phyloP scores from a whole-genome alignment of 108 stramenopile genomes.

The Fistulifera solaris region DNA sequence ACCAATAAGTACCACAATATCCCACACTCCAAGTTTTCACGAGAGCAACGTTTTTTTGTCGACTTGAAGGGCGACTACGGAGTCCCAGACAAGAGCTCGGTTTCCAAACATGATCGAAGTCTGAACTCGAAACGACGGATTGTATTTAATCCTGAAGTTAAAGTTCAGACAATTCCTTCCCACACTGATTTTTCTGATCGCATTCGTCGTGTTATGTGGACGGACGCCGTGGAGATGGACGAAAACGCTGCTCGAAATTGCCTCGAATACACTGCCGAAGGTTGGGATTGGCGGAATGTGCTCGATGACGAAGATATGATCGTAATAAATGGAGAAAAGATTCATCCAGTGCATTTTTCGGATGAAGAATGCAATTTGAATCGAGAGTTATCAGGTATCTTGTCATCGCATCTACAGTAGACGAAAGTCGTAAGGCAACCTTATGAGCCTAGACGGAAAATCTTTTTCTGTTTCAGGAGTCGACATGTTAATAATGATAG shows the following conservation, averaged over 20 bases:
- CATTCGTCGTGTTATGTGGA: conserved; percentile 27
- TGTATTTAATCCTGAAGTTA: conserved; percentile 23
- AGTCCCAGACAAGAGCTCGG: too few relatives aligned
- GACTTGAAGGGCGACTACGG: too few relatives aligned
- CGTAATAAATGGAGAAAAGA: neutral
- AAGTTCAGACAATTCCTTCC: conserved; percentile 40
- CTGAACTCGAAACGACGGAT: conserved; percentile 9
- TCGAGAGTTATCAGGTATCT: too few relatives aligned
- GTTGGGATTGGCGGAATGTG: conserved; percentile 44
- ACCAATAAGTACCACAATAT: too few relatives aligned
- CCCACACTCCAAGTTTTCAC: too few relatives aligned
- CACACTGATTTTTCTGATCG: conserved; percentile 35
- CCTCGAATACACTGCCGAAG: conserved; percentile 50
- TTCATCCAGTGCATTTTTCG: conserved; percentile 12
- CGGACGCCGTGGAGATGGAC: conserved; percentile 19
- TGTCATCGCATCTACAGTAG: too few relatives aligned
- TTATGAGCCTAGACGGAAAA: too few relatives aligned
- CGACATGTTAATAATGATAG: too few relatives aligned
- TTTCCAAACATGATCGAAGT: too few relatives aligned
- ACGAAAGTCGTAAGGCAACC: too few relatives aligned
- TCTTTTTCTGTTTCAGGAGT: too few relatives aligned
- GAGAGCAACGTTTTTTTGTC: too few relatives aligned
- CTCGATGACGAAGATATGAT: conserved; percentile 34
- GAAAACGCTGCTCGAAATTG: conserved; percentile 36
- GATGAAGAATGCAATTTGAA: neutral